Conservation (phyloP, 805 yeast species). For the Dipodascus albidus region DNA sequence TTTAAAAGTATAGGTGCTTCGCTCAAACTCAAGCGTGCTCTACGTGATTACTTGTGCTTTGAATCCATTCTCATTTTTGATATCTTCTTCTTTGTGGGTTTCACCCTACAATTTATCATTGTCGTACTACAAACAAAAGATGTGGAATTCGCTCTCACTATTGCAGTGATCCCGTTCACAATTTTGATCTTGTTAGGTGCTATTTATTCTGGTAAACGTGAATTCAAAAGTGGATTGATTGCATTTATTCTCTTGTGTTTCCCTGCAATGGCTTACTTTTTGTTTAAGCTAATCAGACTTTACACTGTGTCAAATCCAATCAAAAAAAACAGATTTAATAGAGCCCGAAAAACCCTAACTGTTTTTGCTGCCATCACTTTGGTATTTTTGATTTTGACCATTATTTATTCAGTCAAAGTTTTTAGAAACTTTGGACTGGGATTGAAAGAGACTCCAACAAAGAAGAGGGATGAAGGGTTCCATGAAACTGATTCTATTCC, state of each 20-base stretch:
- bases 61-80: conserved; percentile 30
- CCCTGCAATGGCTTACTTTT: conserved; percentile 34
- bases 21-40: conserved; percentile 28
- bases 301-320: conserved; percentile 26
- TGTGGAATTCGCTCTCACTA: conserved; percentile 36
- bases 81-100: conserved; percentile 38
- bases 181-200: conserved; percentile 29
- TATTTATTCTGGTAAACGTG: conserved; percentile 29
- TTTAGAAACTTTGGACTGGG: conserved; percentile 21
- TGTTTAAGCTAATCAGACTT: conserved; percentile 36
- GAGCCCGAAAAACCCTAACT: conserved; percentile 36
- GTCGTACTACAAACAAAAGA: conserved; percentile 32
- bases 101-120: conserved; percentile 38
- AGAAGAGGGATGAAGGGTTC: background rate
- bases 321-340: conserved; percentile 31
- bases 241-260: conserved; percentile 25
- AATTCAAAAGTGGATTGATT: conserved; percentile 22
- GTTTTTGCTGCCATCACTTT: conserved; percentile 35
- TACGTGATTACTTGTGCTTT: conserved; percentile 25
- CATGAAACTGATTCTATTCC: background rate
- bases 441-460: conserved; percentile 13
- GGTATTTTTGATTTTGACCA: conserved; percentile 27
- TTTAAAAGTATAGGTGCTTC: conserved; percentile 38
- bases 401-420: conserved; percentile 21
- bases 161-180: conserved; percentile 35